These are phyloP conservation scores for Karstenula rhodostoma DNA, from an alignment of 2,329 filamentous ascomycete species.

Conservation along the genomic window DNA sequence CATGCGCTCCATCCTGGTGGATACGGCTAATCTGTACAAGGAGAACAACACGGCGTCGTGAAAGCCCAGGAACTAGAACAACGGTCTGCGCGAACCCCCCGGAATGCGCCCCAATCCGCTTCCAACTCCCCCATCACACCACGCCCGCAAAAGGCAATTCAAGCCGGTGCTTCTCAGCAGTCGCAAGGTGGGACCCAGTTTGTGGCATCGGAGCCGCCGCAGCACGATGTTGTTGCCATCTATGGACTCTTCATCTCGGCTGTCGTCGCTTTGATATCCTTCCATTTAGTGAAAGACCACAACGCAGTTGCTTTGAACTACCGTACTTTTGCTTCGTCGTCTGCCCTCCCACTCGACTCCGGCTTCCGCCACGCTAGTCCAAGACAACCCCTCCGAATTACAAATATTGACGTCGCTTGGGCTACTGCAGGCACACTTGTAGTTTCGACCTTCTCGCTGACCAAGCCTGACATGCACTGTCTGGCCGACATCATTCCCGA, in stretches of 20 bases:
- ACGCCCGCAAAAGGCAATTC: conserved; percentile 30
- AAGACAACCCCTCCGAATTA: conserved; percentile 32
- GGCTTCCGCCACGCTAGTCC: conserved; percentile 16
- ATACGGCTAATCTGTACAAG: conserved; percentile 35
- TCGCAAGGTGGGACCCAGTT: conserved; percentile 28
- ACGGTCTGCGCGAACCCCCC: conserved; percentile 34
- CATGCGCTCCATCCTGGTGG: no score
- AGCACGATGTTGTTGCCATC: conserved; percentile 41
- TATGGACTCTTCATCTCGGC: conserved; percentile 51
- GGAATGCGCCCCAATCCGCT: conserved; percentile 27
- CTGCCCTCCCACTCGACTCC: conserved; percentile 19
- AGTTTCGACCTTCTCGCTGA: conserved; percentile 39
- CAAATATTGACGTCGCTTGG: conserved; percentile 44
- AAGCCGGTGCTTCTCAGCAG: conserved; percentile 26
- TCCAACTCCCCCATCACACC: conserved; percentile 31
- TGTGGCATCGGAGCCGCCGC: conserved; percentile 30
- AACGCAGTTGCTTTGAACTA: conserved; percentile 46
- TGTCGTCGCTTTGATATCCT: conserved; percentile 47
- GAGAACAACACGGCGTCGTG: conserved; percentile 42
- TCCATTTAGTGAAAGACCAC: conserved; percentile 42
- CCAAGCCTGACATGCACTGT: conserved; percentile 32
- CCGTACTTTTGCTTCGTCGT: conserved; percentile 45
- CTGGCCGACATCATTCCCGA: conserved; percentile 24
- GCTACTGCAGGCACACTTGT: conserved; percentile 46
- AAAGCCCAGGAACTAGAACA: conserved; percentile 46